Evolutionary conservation across 768 basidiomycete species (phyloP), one percentile per base, ranked within the genome.

Genomic region (Boletellus emodensis): DNA sequence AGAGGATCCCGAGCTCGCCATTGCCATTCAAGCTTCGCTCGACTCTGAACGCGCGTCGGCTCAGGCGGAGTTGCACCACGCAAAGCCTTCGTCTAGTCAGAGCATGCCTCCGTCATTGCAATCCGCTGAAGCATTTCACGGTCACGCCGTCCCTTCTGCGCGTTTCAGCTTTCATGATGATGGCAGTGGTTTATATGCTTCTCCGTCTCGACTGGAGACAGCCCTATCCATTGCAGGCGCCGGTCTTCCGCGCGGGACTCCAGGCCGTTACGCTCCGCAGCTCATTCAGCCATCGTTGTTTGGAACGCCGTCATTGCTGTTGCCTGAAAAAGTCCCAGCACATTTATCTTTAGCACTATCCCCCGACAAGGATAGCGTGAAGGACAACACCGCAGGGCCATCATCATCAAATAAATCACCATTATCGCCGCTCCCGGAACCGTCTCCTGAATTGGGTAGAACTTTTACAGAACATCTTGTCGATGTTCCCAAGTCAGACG

Each of bases 171-270:
- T 32, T 22, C 11, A 12, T 14, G 54, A 63, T 40, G 69, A 71
- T 13, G 74, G 75, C 32, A 75, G 79, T 8, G 78, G 82, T 44
- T 65, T 80, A 17, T 75, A 75, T 20, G 68, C 75, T 30, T 75
- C 77, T 3, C 82, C 77, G 1, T 74, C 75, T 18, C 75, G 83
- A 17, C 67, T 88, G n/a, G 83, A 83, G 57, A 85, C 84, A 1
- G 82, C 78, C 1, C 65, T 89, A 26, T 76, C 85, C 10, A 81
- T 89, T 38, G 87, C 80, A 15, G 83, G 83, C 46, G 75, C 84
- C 8, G 75, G 75, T 6, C 72, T 74, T 13, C 64, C 67, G 10
- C 65, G 57, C 40, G 60, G 35, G 26, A 24, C 50, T 10, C 47
- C 61, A 1, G 56, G 56, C 37, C 48, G 22, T 28, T 49, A 52